phyloP scores from a whole-genome alignment of 1,139 yeast genomes.

The Saccharomyces hybrid region DNA sequence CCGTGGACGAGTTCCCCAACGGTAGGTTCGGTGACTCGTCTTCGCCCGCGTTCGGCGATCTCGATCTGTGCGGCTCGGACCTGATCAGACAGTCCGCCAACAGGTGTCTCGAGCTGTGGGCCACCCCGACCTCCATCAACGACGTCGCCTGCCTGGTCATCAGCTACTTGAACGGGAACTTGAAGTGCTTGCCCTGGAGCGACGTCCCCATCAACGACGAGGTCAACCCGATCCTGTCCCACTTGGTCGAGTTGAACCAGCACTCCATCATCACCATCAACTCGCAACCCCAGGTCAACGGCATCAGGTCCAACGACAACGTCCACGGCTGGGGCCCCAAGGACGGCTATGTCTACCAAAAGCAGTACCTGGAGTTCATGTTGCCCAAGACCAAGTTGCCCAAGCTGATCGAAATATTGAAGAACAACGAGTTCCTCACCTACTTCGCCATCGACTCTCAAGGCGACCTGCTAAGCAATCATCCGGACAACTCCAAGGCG shows the following conservation, averaged over 20 bases:
- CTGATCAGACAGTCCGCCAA: conserved; percentile 69
- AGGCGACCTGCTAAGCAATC: conserved; percentile 51
- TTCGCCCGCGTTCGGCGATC: conserved; percentile 89
- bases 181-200: conserved; percentile 87
- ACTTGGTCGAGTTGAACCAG: conserved; percentile 54
- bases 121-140: conserved; percentile 51
- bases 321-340: conserved; percentile 96
- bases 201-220: conserved; percentile 83
- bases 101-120: conserved; percentile 82
- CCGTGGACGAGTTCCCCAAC: conserved; percentile 71
- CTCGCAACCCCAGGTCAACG: conserved; percentile 92
- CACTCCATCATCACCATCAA: conserved; percentile 74
- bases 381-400: conserved; percentile 46
- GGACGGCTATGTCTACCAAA: conserved; percentile 87
- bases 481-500: conserved; percentile 62
- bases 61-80: conserved; percentile 71
- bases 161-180: conserved; percentile 58
- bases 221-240: conserved; percentile 52
- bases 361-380: conserved; percentile 80
- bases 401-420: conserved; percentile 35
- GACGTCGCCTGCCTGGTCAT: conserved; percentile 60
- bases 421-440: conserved; percentile 47
- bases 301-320: conserved; percentile 61
- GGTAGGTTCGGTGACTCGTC: conserved; percentile 94
- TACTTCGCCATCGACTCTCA: conserved; percentile 67